Conservation (phyloP, 768 basidiomycete species). For the Lyophyllum atratum region DNA sequence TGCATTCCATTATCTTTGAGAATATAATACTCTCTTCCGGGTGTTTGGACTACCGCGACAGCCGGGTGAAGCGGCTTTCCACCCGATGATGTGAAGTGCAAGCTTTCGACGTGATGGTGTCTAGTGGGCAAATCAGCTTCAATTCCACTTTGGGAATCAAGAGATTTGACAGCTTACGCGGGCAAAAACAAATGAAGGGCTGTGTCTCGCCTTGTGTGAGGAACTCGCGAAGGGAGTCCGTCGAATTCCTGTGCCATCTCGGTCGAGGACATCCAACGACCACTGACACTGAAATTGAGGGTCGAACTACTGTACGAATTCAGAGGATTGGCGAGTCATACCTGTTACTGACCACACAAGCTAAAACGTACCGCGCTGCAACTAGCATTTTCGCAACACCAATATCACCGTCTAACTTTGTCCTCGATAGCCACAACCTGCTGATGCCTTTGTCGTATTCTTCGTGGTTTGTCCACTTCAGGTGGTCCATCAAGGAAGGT, state of each 20-base stretch:
- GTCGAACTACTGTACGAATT: not conserved
- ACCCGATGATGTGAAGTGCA: constrained; percentile 56
- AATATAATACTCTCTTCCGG: constrained; percentile 65
- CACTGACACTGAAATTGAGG: constrained; percentile 54
- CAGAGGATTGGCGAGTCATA: constrained; percentile 21
- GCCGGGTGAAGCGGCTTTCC: constrained; percentile 56
- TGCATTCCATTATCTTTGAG: constrained; percentile 78
- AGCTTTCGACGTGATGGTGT: constrained; percentile 76
- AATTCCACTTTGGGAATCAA: not conserved
- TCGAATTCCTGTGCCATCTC: constrained; percentile 75
- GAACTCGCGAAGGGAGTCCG: constrained; percentile 36
- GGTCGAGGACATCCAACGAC: constrained; percentile 64
- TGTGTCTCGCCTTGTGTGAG: constrained; percentile 19
- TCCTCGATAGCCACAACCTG: constrained; percentile 58
- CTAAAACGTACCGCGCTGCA: constrained; percentile 66
- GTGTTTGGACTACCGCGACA: constrained; percentile 72
- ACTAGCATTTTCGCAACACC: constrained; percentile 46
- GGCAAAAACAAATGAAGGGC: constrained; percentile 65
- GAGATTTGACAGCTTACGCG: constrained; percentile 41
- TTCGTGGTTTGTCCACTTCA: constrained; percentile 71
- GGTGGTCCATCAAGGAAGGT: constrained; percentile 35
- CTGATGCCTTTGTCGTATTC: constrained; percentile 73
- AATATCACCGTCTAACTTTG: constrained; percentile 40
- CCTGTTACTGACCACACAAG: constrained; percentile 78
- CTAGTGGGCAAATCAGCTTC: constrained; percentile 33